phyloP scores from a whole-genome alignment of 108 stramenopile species.

The Mayamaea pseudoterrestris region DNA sequence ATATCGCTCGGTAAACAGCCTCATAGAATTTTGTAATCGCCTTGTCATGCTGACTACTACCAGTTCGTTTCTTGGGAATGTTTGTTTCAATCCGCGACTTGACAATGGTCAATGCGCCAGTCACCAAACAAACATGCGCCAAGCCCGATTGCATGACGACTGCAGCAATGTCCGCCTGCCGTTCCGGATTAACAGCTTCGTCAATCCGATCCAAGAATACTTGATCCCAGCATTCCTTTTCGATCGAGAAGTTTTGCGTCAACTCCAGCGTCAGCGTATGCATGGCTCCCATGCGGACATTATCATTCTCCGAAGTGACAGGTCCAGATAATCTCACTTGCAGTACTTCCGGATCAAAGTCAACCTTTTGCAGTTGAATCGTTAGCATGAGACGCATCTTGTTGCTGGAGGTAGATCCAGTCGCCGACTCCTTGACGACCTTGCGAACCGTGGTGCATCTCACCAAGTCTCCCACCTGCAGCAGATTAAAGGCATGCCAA shows the following conservation, averaged over 20 bases:
- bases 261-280: conserved; percentile 91
- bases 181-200: conserved; percentile 78
- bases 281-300: conserved; percentile 89
- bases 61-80: conserved; percentile 90
- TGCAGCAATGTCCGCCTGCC: conserved; percentile 89
- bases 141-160: conserved; percentile 86
- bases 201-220: conserved; percentile 84
- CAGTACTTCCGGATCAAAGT: conserved; percentile 83
- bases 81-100: conserved; percentile 84
- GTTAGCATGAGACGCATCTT: conserved; percentile 86
- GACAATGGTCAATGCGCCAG: conserved; percentile 81
- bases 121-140: conserved; percentile 91
- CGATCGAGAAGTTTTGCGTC: conserved; percentile 75
- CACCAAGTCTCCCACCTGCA: conserved; percentile 73
- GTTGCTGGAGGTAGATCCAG: conserved; percentile 78
- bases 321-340: conserved; percentile 78
- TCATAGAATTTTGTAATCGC: conserved; percentile 83
- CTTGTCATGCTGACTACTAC: conserved; percentile 71
- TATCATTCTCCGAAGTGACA: conserved; percentile 57
- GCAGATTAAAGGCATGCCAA: conserved; percentile 95
- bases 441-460: conserved; percentile 91
- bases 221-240: conserved; percentile 92
- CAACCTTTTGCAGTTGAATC: conserved; percentile 82
- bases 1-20: conserved; percentile 85
- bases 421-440: conserved; percentile 83